Base-by-base conservation (phyloP, 1,284 basidiomycete species). In the Apiotrichum laibachii region DNA sequence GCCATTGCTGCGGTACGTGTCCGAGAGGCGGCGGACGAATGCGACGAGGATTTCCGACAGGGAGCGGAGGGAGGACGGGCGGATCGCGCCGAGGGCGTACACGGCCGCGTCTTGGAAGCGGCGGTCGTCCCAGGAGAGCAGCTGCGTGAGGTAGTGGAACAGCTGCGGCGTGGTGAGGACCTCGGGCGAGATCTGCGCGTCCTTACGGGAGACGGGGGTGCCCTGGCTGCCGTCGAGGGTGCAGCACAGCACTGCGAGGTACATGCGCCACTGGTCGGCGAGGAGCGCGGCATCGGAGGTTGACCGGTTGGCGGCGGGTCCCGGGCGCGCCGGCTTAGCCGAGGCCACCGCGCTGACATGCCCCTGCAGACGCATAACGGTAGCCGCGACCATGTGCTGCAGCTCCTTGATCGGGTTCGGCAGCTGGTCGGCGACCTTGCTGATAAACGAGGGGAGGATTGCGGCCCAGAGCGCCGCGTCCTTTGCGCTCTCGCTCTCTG, bases 231-330 rank as follows among this genome's bases (percentile, higher is more conserved):
- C 67, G 11, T 73, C 69, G 44, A 79, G 77, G 0, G 89, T 92
- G 18, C 88, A 85, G 67, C 89, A 92, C 8, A 94, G 81, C 12
- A 89, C 82, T 61, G 89, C 88, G 50, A 92, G 82, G 86, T 91
- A 95, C 33, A 87, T 81, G 61, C 89, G 85, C 93, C 92, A 97
- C 72, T 95, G 91, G 50, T 89, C 86, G 22, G 92, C 85, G 42
- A 88, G 77, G 11, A 80, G 75, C 62, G 81, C 83, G 58, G 86
- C 85, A 31, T 93, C 90, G 22, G 81, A 79, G 0, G 70, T 56
- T 3, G 63, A 58, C 1, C 63, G 48, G 51, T 61, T 63, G 1
- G 49, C 50, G 2, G 48, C 42, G 15, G 40, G 18, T 1, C 53
- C 45, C 7, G 37, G 22, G 18, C 53, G 34, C 37, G 21, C 26